Evolutionary conservation across 1,284 basidiomycete genomes (phyloP).

Genomic region (Veloporphyrellus conicus): DNA sequence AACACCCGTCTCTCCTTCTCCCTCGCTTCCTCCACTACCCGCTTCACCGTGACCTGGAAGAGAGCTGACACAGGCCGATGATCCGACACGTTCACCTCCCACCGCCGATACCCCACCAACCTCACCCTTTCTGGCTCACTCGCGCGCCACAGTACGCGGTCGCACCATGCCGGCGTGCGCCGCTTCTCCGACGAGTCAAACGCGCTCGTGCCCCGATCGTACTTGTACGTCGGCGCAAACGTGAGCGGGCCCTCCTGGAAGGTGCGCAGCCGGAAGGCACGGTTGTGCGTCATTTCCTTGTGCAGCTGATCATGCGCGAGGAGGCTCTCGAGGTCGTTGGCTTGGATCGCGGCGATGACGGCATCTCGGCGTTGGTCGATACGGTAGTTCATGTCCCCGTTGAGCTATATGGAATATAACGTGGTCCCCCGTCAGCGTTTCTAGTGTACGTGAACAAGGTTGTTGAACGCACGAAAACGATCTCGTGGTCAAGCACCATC

Average conservation of each 20-base stretch:
- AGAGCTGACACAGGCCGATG: conserved; percentile 84
- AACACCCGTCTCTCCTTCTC: conserved; percentile 53
- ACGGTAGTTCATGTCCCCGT: conserved; percentile 88
- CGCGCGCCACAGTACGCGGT: conserved; percentile 84
- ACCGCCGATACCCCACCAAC: conserved; percentile 67
- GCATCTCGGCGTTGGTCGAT: conserved; percentile 86
- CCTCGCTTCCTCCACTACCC: conserved; percentile 57
- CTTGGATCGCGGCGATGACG: conserved; percentile 65
- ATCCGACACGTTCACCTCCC: conserved; percentile 81
- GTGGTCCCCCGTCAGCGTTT: conserved; percentile 1
- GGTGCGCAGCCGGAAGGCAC: conserved; percentile 76
- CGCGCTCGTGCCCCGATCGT: conserved; percentile 71
- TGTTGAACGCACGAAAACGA: conserved; percentile 76
- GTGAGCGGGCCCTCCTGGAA: conserved; percentile 82
- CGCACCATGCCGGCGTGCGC: conserved; percentile 93
- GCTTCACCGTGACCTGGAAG: conserved; percentile 71
- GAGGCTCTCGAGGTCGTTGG: conserved; percentile 63
- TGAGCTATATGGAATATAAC: conserved; percentile 43
- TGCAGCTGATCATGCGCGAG: conserved; percentile 82
- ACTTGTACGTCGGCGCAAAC: conserved; percentile 94
- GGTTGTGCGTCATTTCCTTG: conserved; percentile 84
- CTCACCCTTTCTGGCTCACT: conserved; percentile 53
- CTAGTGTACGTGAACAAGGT: too few relatives aligned
- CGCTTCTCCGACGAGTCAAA: conserved; percentile 90
- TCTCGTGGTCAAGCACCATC: conserved; percentile 93